A percentile compares a stretch with the other conserved stretches of the same genome.
These are phyloP conservation scores for Fusarium compactum DNA, from an alignment of 2,329 filamentous ascomycete genomes.

Conservation along the genomic window DNA sequence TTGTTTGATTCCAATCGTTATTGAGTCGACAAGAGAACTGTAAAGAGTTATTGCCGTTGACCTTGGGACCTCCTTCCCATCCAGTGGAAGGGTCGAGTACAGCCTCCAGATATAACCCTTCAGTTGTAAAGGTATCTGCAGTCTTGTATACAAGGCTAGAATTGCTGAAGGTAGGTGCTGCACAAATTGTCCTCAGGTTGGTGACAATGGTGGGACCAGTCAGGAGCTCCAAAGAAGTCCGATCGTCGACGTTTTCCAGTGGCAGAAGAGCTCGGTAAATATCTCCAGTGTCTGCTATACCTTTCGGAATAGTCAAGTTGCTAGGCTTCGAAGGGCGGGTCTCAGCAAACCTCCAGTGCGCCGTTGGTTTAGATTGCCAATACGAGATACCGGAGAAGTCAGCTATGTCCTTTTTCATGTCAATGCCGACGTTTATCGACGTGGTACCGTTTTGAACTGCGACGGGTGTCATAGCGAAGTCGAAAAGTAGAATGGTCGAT, in stretches of 20 bases:
- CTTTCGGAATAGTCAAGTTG: neutral
- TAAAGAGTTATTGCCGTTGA: neutral
- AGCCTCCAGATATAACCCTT: neutral
- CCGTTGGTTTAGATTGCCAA: neutral
- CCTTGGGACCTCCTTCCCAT: neutral
- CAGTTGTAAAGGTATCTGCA: neutral
- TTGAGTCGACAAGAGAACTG: neutral
- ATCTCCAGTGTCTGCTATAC: slow-evolving; percentile 1
- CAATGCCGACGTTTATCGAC: neutral
- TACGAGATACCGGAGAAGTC: neutral
- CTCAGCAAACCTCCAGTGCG: slow-evolving; percentile 13
- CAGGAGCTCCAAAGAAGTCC: neutral
- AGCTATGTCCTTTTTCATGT: neutral
- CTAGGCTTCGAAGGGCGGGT: neutral
- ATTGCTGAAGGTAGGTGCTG: rapidly evolving
- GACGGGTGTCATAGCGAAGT: neutral
- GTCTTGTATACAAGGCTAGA: rapidly evolving
- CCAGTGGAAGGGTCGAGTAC: neutral
- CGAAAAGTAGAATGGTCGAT: slow-evolving; percentile 23
- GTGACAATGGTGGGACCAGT: neutral
- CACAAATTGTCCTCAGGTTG: slow-evolving; percentile 7
- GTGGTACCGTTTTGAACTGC: neutral
- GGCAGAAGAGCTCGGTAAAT: slow-evolving; percentile 5
- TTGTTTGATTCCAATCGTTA: neutral
- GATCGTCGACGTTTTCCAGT: neutral